Evolutionary conservation across 805 yeast species (phyloP).

Genomic region (Monosporozyma unispora): DNA sequence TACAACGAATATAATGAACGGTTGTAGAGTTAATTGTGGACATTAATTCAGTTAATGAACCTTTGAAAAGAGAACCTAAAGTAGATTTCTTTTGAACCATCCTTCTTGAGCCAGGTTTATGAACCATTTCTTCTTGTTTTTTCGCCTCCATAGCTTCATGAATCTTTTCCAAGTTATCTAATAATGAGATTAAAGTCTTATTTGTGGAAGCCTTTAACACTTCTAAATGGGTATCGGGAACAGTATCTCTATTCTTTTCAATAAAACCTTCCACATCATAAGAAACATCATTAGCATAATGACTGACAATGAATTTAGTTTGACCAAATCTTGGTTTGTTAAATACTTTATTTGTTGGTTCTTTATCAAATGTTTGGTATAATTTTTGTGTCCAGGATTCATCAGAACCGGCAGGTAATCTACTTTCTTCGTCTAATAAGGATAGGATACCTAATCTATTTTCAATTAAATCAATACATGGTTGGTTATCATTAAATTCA

Average conservation of each 20-base stretch:
- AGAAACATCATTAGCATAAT: slow-evolving; percentile 89
- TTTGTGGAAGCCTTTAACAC: slow-evolving; percentile 65
- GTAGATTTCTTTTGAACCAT: slow-evolving; percentile 75
- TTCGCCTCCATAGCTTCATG: slow-evolving; percentile 30
- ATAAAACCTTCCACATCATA: slow-evolving; percentile 92
- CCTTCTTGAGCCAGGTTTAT: slow-evolving; percentile 30
- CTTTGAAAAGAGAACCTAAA: slow-evolving; percentile 87
- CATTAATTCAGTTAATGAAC: slow-evolving; percentile 88
- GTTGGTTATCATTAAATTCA: slow-evolving; percentile 93
- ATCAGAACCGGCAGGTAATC: slow-evolving; percentile 89
- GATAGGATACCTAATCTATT: slow-evolving; percentile 80
- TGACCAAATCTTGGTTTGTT: slow-evolving; percentile 93
- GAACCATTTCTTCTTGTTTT: slow-evolving; percentile 31
- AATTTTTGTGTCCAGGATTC: slow-evolving; percentile 87
- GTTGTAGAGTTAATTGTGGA: slow-evolving; percentile 85
- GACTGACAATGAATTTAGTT: slow-evolving; percentile 79
- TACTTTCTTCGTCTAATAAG: slow-evolving; percentile 86
- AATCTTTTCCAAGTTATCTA: slow-evolving; percentile 51
- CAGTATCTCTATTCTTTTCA: slow-evolving; percentile 95
- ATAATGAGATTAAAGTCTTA: slow-evolving; percentile 52
- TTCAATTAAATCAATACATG: slow-evolving; percentile 89
- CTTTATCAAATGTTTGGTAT: slow-evolving; percentile 74
- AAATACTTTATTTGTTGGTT: slow-evolving; percentile 68
- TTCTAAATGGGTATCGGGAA: slow-evolving; percentile 88
- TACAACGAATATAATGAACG: slow-evolving; percentile 94